A percentile compares a stretch with the other conserved stretches of the same genome.
Conservation (phyloP, 805 yeast species). For the Debaryomyces maramus region DNA sequence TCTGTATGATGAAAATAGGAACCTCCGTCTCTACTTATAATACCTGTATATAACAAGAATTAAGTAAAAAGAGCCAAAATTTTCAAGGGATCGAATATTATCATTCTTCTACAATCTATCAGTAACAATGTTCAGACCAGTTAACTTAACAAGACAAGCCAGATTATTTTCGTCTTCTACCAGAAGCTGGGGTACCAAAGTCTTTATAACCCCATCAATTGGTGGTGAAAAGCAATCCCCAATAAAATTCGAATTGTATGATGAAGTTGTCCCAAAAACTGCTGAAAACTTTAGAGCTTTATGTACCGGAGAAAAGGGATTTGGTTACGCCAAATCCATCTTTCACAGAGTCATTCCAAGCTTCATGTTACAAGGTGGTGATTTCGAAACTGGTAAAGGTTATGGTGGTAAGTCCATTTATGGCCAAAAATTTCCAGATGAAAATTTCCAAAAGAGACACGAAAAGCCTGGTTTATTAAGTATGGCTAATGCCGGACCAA, state of each 20-base stretch:
- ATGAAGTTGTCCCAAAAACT: constrained; percentile 92
- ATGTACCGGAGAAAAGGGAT: constrained; percentile 56
- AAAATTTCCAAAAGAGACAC: constrained; percentile 73
- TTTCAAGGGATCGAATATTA: too few relatives aligned
- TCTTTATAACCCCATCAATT: constrained; percentile 57
- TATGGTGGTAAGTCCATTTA: constrained; percentile 51
- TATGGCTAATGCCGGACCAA: constrained; percentile 98
- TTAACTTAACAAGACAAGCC: constrained; percentile 18
- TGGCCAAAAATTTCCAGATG: constrained; percentile 76
- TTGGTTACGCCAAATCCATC: constrained; percentile 44
- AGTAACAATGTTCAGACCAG: constrained; percentile 26
- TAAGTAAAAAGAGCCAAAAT: too few relatives aligned
- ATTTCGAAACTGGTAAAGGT: constrained; percentile 47
- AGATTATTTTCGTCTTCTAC: constrained; percentile 55
- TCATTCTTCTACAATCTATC: too few relatives aligned
- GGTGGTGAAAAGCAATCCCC: constrained; percentile 48
- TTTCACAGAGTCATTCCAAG: constrained; percentile 51
- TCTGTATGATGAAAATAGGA: too few relatives aligned
- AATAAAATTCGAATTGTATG: constrained; percentile 58
- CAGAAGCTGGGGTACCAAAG: constrained; percentile 50
- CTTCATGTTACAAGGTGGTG: constrained; percentile 52
- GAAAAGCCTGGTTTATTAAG: constrained; percentile 78
- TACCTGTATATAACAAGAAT: too few relatives aligned
- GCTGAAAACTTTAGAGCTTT: constrained; percentile 95
- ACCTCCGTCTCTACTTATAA: too few relatives aligned